phyloP scores from a whole-genome alignment of 1,139 yeast species.

The Saccharomyces hybrid region DNA sequence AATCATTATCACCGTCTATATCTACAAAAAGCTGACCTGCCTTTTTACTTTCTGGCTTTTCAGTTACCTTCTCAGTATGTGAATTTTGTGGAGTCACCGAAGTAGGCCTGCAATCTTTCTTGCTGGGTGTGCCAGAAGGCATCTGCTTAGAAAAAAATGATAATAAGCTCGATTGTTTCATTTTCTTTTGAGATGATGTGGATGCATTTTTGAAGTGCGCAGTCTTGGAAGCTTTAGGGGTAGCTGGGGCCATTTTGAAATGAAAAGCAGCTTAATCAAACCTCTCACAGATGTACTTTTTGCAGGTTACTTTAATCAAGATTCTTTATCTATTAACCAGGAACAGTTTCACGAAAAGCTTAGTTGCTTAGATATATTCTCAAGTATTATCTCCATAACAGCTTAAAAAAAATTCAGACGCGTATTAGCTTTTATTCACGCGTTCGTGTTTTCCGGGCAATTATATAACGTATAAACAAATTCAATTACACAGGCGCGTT shows the following conservation, averaged over 20 bases:
- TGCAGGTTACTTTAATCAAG: not conserved
- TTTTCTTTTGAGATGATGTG: conserved; percentile 31
- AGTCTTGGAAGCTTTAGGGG: conserved; percentile 18
- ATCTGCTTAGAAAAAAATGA: conserved; percentile 41
- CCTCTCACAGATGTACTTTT: too few species aligned
- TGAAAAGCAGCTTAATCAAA: not conserved
- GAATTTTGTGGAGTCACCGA: conserved; percentile 17
- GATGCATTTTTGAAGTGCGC: conserved; percentile 8
- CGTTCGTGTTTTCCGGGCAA: not conserved
- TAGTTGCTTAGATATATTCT: not conserved
- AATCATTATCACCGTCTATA: not conserved
- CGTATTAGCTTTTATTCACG: not conserved
- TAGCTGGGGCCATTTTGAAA: conserved; percentile 16
- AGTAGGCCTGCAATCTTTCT: conserved; percentile 4
- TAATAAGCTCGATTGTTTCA: conserved; percentile 52
- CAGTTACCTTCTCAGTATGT: conserved; percentile 5
- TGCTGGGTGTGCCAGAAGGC: conserved; percentile 9
- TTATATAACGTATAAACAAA: too few species aligned
- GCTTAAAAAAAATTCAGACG: not conserved
- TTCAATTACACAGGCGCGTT: too few species aligned
- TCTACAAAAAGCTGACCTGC: not conserved
- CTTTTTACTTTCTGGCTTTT: not conserved
- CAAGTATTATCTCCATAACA: not conserved
- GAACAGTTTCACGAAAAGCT: not conserved
- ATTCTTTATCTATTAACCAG: not conserved